phyloP scores from a whole-genome alignment of 2,329 filamentous ascomycete genomes.

The Talaromyces amestolkiae region DNA sequence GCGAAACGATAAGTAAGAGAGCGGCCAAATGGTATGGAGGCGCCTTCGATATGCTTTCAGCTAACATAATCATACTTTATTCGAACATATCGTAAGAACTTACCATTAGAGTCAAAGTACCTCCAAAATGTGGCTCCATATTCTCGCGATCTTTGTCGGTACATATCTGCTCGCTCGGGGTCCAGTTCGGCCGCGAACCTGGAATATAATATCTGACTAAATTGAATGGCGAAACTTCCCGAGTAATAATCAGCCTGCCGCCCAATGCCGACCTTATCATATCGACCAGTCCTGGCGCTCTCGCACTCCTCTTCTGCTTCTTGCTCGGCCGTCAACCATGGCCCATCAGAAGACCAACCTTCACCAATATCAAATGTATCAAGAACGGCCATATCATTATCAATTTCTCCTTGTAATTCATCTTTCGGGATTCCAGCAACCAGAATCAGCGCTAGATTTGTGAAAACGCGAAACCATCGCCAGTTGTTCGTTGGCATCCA shows the following conservation, averaged over 20 bases:
- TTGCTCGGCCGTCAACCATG: constrained; percentile 30
- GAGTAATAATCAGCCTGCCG: constrained; percentile 87
- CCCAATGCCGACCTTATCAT: constrained; percentile 41
- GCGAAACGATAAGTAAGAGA: constrained; percentile 80
- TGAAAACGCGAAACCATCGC: constrained; percentile 84
- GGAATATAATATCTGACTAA: constrained; percentile 72
- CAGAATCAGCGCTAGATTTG: constrained; percentile 63
- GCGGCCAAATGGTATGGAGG: constrained; percentile 70
- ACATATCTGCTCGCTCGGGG: constrained; percentile 38
- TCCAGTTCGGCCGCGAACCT: constrained; percentile 67
- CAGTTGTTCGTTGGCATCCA: constrained; percentile 67
- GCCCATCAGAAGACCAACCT: constrained; percentile 80
- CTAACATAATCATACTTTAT: not conserved
- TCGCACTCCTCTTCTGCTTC: not conserved
- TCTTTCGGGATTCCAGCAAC: not conserved
- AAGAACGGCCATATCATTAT: constrained; percentile 72
- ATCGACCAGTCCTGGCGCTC: not conserved
- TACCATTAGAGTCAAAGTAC: not conserved
- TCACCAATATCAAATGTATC: constrained; percentile 79
- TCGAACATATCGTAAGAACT: not conserved
- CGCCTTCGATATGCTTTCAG: not conserved
- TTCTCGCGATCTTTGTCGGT: not conserved
- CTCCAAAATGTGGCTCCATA: not conserved
- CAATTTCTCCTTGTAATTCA: constrained; percentile 27
- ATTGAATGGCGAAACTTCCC: constrained; percentile 78